Evolutionary conservation across 2,329 filamentous ascomycete genomes (phyloP), one percentile per base, ranked within the genome.

Genomic region (Aureobasidium sp.): DNA sequence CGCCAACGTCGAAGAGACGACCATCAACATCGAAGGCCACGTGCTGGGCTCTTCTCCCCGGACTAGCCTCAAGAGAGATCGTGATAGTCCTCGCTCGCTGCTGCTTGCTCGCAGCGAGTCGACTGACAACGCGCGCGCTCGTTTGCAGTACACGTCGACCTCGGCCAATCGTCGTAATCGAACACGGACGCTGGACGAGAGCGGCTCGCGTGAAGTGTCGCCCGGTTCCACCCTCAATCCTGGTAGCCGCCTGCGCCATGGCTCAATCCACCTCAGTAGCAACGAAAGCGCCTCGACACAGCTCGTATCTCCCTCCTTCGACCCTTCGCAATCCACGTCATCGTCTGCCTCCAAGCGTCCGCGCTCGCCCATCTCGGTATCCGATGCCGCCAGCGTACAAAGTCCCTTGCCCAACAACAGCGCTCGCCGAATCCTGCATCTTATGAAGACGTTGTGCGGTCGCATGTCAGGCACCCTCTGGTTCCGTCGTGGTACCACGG

Each of bases 401-500:
- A 56, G 64, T n/a, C 68, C 39, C 64, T 71, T 70, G 68, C 77
- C 62, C 67, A 76, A 68, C 41, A 81, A 83, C 22, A 87, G 91
- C 73, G 85, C 87, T 42, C 87, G 87, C 67, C 88, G 85, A 70
- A 82, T 93, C 29, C 77, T 91, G 60, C 80, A 85, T 68, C 76
- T 94, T 64, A 93, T 94, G 89, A 89, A 87, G 72, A 86, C 82
- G 27, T 77, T 91, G 7, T 88, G 87, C 69, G 90, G 90, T 31
- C 83, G 86, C 66, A 94, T 93, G 89, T 86, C 86, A 68, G 90
- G 90, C 62, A 85, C 87, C 67, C 80, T 91, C 34, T 87, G 90
- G 66, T 93, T 90, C 70, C 84, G 88, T 68, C 79, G 80, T 47
- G 84, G 85, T 41, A 78, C 80, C 15, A 77, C 78, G 27, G 84